A percentile compares a stretch with the other conserved stretches of the same genome.
These are phyloP conservation scores for Leccinum pachyderme DNA, from an alignment of 1,284 basidiomycete genomes.

Conservation along the genomic window DNA sequence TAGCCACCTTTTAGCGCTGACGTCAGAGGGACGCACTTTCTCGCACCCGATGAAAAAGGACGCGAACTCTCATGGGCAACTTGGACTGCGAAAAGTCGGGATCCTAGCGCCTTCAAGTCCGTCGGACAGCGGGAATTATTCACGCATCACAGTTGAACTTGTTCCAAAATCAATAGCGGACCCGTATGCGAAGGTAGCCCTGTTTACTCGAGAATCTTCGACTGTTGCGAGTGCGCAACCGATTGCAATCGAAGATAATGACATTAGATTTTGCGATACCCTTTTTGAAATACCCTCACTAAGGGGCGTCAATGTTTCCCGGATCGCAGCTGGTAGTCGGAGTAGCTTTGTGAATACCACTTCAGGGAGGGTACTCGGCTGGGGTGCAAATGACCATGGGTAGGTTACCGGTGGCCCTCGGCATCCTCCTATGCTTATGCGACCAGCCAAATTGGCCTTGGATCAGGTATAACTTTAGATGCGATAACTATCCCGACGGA, in stretches of 20 bases:
- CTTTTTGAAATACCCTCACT: conserved; percentile 84
- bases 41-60: conserved; percentile 73
- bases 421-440: conserved; percentile 2
- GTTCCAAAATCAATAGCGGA: conserved; percentile 56
- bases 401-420: conserved; percentile 30
- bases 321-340: conserved; percentile 74
- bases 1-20: conserved; percentile 85
- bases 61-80: conserved; percentile 86
- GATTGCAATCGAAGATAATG: conserved; percentile 42
- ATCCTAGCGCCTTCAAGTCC: conserved; percentile 42
- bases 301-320: conserved; percentile 58
- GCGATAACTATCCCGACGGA: conserved; percentile 85
- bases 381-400: conserved; percentile 87
- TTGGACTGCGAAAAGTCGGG: conserved; percentile 71
- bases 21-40: conserved; percentile 79
- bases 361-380: conserved; percentile 80
- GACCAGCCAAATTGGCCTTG: conserved; percentile 79
- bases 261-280: conserved; percentile 69
- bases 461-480: conserved; percentile 64
- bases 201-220: conserved; percentile 31
- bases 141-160: conserved; percentile 52
- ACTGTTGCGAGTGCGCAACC: conserved; percentile 34
- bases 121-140: conserved; percentile 21
- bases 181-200: conserved; percentile 47
- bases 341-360: conserved; percentile 73